Conservation (phyloP, 306 rosid species). For the Acmispon strigosus region DNA sequence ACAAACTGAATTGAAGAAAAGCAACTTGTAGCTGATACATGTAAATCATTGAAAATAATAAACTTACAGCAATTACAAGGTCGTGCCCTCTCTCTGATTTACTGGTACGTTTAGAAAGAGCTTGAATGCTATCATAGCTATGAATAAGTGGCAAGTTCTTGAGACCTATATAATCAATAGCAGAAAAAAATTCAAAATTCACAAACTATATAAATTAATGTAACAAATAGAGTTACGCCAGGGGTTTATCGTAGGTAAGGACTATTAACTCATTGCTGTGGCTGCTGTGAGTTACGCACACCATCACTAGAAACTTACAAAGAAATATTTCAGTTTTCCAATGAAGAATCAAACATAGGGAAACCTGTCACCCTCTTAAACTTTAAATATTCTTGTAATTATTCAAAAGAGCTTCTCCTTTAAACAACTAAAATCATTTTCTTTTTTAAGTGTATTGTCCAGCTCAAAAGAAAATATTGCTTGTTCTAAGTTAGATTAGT, state of each 20-base stretch:
- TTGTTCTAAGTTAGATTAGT: neutral
- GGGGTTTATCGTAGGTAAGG: neutral
- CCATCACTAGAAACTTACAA: neutral
- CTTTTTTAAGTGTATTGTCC: neutral
- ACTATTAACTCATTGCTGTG: neutral
- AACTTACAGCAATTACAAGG: constrained; percentile 94
- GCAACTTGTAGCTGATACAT: neutral
- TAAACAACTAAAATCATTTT: neutral
- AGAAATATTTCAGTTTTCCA: neutral
- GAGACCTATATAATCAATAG: constrained; percentile 44
- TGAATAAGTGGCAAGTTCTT: constrained; percentile 88
- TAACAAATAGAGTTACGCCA: neutral
- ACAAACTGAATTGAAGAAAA: neutral
- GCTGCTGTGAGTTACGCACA: neutral
- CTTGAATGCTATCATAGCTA: constrained; percentile 80
- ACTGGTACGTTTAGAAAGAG: constrained; percentile 45
- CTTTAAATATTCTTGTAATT: neutral
- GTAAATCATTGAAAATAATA: constrained; percentile 7
- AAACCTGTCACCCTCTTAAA: neutral
- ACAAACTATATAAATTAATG: neutral
- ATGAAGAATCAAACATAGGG: neutral
- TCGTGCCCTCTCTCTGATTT: constrained; percentile 85
- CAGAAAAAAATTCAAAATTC: neutral
- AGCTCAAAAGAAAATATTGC: neutral
- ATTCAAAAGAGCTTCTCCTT: neutral